Conservation (phyloP, 2,329 filamentous ascomycete genomes). For the Diaporthe eres region DNA sequence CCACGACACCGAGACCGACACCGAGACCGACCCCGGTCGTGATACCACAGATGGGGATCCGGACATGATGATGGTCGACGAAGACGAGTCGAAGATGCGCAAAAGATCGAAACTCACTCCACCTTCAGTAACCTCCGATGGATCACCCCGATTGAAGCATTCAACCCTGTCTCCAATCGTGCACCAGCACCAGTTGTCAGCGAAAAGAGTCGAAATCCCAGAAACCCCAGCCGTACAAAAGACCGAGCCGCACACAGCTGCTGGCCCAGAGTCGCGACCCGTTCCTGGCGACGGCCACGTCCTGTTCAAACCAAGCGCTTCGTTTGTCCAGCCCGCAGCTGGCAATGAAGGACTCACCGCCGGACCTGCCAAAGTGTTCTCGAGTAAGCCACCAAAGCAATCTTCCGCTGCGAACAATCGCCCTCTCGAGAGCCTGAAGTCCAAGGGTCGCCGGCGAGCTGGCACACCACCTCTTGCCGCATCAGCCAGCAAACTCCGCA, state of each 20-base stretch:
- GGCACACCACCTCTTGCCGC: constrained; percentile 55
- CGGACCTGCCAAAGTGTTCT: constrained; percentile 29
- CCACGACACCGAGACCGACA: constrained; percentile 35
- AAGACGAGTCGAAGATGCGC: constrained; percentile 44
- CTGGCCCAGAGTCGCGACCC: not conserved
- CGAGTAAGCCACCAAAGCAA: constrained; percentile 18
- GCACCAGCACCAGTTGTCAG: not conserved
- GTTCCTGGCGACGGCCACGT: not conserved
- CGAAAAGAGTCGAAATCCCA: constrained; percentile 45
- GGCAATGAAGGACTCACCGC: constrained; percentile 15
- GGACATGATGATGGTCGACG: constrained; percentile 31
- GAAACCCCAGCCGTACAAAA: constrained; percentile 24
- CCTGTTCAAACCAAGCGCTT: not conserved
- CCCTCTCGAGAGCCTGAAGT: constrained; percentile 24
- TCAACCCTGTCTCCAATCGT: not conserved
- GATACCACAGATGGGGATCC: not conserved
- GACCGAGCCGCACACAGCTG: not conserved
- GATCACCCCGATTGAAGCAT: not conserved
- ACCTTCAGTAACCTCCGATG: not conserved
- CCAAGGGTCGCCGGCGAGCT: constrained; percentile 42
- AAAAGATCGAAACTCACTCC: constrained; percentile 38
- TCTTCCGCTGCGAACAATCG: constrained; percentile 22
- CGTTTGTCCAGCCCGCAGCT: not conserved
- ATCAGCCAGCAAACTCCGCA: constrained; percentile 41
- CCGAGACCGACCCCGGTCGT: constrained; percentile 25